These are phyloP conservation scores for Penicillium coffeae DNA, from an alignment of 495 filamentous ascomycete species.

Conservation along the genomic window DNA sequence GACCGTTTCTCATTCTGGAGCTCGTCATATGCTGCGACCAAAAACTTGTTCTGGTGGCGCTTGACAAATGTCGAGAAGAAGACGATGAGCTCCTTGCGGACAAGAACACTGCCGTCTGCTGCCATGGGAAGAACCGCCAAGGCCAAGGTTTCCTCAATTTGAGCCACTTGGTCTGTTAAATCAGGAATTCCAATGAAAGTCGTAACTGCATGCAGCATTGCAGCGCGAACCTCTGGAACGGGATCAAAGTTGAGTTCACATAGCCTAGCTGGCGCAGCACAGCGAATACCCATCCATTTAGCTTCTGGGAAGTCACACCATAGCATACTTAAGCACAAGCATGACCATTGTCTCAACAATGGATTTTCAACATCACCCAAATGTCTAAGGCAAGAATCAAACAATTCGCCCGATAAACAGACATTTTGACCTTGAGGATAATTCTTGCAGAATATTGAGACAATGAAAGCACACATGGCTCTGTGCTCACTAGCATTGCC, in stretches of 20 bases:
- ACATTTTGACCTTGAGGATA: constrained; percentile 88
- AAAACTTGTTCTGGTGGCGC: constrained; percentile 86
- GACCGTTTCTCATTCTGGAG: constrained; percentile 78
- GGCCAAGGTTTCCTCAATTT: constrained; percentile 84
- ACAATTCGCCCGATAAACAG: constrained; percentile 74
- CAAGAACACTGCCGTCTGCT: constrained; percentile 86
- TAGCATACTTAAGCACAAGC: constrained; percentile 90
- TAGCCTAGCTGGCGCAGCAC: constrained; percentile 71
- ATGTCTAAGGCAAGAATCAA: constrained; percentile 77
- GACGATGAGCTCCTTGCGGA: constrained; percentile 86
- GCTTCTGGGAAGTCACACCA: constrained; percentile 89
- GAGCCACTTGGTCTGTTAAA: constrained; percentile 82
- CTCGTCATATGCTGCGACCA: constrained; percentile 90
- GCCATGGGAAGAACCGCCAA: constrained; percentile 81
- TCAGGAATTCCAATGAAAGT: constrained; percentile 93
- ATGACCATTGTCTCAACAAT: constrained; percentile 91
- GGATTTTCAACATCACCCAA: constrained; percentile 82
- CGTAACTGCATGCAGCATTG: constrained; percentile 88
- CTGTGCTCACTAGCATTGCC: constrained; percentile 86
- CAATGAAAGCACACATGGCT: constrained; percentile 98
- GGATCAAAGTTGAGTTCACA: constrained; percentile 79
- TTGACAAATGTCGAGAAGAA: constrained; percentile 91
- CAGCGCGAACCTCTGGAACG: constrained; percentile 90
- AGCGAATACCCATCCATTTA: constrained; percentile 88
- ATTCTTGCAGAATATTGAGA: constrained; percentile 93